phyloP scores from a whole-genome alignment of 768 basidiomycete genomes.

The Leccinum ochraceum region DNA sequence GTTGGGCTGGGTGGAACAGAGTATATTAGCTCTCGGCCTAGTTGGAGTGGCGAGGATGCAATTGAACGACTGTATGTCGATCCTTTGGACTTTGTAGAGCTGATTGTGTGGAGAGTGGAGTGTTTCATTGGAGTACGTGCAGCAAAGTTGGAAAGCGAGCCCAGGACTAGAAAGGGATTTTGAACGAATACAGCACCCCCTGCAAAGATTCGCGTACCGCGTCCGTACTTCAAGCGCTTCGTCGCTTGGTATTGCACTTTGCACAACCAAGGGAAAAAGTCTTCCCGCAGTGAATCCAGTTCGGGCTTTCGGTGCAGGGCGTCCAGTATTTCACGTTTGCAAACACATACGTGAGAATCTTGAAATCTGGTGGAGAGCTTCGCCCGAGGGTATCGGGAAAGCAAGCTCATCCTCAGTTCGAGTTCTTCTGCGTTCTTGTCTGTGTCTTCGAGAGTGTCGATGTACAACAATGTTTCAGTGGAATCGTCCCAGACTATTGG shows the following conservation, averaged over 20 bases:
- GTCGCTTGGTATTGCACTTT: conserved; percentile 76
- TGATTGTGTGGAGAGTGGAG: conserved; percentile 48
- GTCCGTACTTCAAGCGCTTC: conserved; percentile 59
- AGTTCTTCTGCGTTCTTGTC: conserved; percentile 73
- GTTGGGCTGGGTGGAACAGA: conserved; percentile 50
- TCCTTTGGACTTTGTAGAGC: conserved; percentile 20
- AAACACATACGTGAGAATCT: conserved; percentile 93
- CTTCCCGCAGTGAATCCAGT: conserved; percentile 83
- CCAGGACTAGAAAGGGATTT: conserved; percentile 40
- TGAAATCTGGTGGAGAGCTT: conserved; percentile 66
- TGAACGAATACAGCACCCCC: neutral
- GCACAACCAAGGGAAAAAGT: conserved; percentile 91
- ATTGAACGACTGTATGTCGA: conserved; percentile 3
- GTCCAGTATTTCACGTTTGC: conserved; percentile 72
- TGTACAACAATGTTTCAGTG: conserved; percentile 65
- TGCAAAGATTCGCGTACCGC: conserved; percentile 39
- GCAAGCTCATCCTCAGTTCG: conserved; percentile 71
- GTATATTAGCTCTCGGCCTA: conserved; percentile 31
- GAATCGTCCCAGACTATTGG: conserved; percentile 71
- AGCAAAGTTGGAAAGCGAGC: conserved; percentile 42
- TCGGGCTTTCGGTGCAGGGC: conserved; percentile 65
- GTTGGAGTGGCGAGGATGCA: conserved; percentile 23
- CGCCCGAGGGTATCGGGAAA: conserved; percentile 75
- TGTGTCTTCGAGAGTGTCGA: conserved; percentile 68
- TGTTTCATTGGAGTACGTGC: conserved; percentile 52